Base-by-base conservation (phyloP, 768 basidiomycete species). In the Lentinula sp. region DNA sequence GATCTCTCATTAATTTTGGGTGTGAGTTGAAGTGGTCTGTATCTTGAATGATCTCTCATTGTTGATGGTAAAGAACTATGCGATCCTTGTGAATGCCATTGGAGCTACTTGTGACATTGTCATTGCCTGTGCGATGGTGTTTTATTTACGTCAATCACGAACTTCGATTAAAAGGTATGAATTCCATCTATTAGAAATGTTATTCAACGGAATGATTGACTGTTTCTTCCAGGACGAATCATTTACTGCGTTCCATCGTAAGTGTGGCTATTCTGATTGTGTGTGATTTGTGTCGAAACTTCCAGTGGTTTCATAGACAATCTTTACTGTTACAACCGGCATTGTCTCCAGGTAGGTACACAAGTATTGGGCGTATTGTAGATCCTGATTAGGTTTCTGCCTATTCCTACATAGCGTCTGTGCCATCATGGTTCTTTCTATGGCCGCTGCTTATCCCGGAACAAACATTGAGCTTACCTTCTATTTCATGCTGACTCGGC, bases 101-200 rank as follows among this genome's bases (percentile, higher is more conserved):
- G 57, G 57, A 49, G 57, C 46, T 9, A 36, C 45, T 37, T 28
- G 37, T n/a, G 57, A 59, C n/a, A 50, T 59, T 41, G 15, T 20
- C 16, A 59, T 59, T 15, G 57, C 57, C n/a, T 18, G n/a, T 59
- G 57, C 57, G 10, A 59, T 59, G 57, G 57, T 59, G 9, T 59
- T 48, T 36, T 50, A 36, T 59, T 33, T 59, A 13, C 45, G n/a
- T 12, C 57, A 59, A 33, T 18, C 43, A 16, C 43, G 20, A 45
- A 59, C 57, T 10, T 37, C 28, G 6, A 59, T 59, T 15, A 59
- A 50, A 59, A 48, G 57, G 57, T 48, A 36, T 37, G 45, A n/a
- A n/a, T 35, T 2, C 10, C 4, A 6, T 15, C n/a, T 13, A 15
- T 43, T n/a, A n/a, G n/a, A 28, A 15, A 56, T 28, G 18, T 8